Base-by-base conservation (phyloP, 345 rosid species). In the Viola odorata region DNA sequence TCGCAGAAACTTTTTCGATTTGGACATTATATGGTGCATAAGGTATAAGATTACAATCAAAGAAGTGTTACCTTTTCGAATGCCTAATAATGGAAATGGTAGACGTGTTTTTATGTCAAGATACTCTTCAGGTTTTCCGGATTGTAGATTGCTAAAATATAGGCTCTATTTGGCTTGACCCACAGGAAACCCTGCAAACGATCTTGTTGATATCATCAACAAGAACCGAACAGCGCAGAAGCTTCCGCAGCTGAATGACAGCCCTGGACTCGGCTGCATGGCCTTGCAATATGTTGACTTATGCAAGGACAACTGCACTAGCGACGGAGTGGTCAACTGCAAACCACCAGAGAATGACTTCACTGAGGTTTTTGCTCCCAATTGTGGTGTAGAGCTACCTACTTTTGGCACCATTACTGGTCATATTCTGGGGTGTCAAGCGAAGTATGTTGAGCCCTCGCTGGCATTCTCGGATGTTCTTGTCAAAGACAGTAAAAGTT, bases 251-350 rank as follows among this genome's bases (percentile, higher is more conserved):
- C 79, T 91, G 57, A 78, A 75, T 13, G 84, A 83, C 61, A 91
- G 83, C 64, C 97, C 96, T 0, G 96, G 97, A 7, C 87, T 91
- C 10, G 97, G 89, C 57, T 91, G 97, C 78, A 84, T 88, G 81
- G 96, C 97, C 40, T 78, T 85, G 66, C 96, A 85, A 71, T 91
- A 84, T 71, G 84, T 69, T 23, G 82, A 81, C 63, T 52, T 64
- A 41, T 91, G 97, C 86, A 78, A 88, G 70, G 86, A 80, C 39
- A 78, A 81, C 78, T 85, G 94, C 88, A 77, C 73, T 16, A 60
- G 53, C 50, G 73, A 78, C 75, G 71, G 74, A 11, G 74, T 80
- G 65, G 75, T 72, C 6, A 81, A 67, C 76, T 88, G 94, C 73
- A 73, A 78, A 37, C 92, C 84, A 50, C 74, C 87, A 7, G 91